Base-by-base conservation (phyloP, 805 yeast genomes). In the Kazachstania bromeliacearum region DNA sequence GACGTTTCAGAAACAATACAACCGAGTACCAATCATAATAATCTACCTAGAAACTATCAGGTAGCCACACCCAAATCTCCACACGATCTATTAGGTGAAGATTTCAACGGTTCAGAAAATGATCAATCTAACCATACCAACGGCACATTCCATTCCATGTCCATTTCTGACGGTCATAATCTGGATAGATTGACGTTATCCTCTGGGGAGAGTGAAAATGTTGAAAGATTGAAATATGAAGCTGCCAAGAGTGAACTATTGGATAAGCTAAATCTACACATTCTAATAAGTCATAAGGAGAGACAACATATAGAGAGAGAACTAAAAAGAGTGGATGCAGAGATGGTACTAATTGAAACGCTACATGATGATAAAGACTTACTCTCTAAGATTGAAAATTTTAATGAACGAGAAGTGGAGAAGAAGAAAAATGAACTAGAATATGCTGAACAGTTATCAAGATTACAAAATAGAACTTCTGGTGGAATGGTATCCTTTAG, bases 241-340 rank as follows among this genome's bases (percentile, higher is more conserved):
- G 42, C 50, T 2, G 56, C 59, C 16, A 66, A 57, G 39, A 55
- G 50, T 23, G 60, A 59, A 33, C 41, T 65, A 4, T 28, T 55
- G n/a, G 54, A 70, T 39, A 75, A 74, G 44, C 59, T 77, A 14
- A 79, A 77, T 49, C 50, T 77, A 31, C 83, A 77, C 45, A 73
- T 77, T 9, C 48, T 79, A 20, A 55, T 78, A 34, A 77, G 74
- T 37, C 79, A 77, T 53, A 66, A 70, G 39, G 83, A 79, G 50
- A 51, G 69, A 31, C 59, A 64, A 26, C 51, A 67, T 15, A 63
- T 75, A 1, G 70, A 73, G 36, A 65, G 66, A 28, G 83, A 77
- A 45, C 63, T 76, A 1, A 66, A 68, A 10, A 73, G 73, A 43
- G 72, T 77, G 23, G 77, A 75, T 48, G 66, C 78, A 1, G 77